These are phyloP conservation scores for Choiromyces venosus DNA, from an alignment of 495 filamentous ascomycete genomes.

Conservation along the genomic window DNA sequence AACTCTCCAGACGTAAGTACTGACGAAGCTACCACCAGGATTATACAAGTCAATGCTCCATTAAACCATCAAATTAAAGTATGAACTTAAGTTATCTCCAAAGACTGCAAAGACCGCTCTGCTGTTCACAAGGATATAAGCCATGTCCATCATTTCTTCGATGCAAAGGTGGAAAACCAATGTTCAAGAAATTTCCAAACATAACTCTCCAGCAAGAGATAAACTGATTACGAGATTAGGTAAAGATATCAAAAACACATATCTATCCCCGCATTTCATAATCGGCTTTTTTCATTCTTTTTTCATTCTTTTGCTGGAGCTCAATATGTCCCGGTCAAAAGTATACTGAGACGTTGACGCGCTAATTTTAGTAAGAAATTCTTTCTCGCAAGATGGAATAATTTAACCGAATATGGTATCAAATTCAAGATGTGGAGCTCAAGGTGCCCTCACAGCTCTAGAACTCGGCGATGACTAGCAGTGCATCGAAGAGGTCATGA, in stretches of 20 bases:
- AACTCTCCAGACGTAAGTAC: neutral
- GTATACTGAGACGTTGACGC: neutral
- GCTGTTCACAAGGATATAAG: no score
- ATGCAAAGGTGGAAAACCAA: neutral
- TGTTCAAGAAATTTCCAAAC: neutral
- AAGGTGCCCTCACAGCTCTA: neutral
- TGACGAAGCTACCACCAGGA: neutral
- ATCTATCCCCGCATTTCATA: neutral
- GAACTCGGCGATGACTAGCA: neutral
- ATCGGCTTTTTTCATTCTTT: neutral
- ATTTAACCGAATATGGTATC: neutral
- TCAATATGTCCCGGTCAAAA: neutral
- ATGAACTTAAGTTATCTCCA: neutral
- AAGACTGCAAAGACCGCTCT: neutral
- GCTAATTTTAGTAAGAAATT: neutral
- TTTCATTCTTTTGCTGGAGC: neutral
- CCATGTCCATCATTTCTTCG: neutral
- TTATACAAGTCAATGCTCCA: neutral
- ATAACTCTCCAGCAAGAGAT: neutral
- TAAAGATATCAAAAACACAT: neutral
- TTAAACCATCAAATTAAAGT: neutral
- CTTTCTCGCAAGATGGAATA: neutral
- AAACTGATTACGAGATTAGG: neutral
- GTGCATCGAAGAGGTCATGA: no score
- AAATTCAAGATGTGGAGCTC: neutral